A percentile compares a stretch with the other conserved stretches of the same genome.
Conservation (phyloP, 345 rosid genomes). For the Iberis pinnata region DNA sequence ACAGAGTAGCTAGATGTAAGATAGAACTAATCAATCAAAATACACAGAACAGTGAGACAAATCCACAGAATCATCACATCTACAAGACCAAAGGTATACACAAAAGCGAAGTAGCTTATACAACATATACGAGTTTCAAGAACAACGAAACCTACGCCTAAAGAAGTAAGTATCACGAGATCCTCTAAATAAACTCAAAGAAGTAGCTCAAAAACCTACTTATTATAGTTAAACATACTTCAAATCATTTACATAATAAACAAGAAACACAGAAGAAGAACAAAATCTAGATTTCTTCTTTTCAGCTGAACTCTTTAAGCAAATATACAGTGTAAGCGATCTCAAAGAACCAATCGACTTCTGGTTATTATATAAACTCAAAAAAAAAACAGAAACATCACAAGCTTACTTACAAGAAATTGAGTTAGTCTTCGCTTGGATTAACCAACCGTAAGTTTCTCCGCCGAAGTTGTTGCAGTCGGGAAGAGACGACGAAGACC, state of each 20-base stretch:
- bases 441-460: slow-evolving; percentile 6
- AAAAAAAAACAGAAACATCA: neutral
- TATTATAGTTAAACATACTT: neutral
- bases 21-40: slow-evolving; percentile 7
- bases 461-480: slow-evolving; percentile 11
- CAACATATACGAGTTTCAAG: neutral
- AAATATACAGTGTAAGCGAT: slow-evolving; percentile 1
- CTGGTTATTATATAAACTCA: neutral
- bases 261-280: neutral
- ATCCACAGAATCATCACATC: neutral
- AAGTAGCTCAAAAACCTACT: slow-evolving; percentile 9
- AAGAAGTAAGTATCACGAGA: neutral
- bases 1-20: neutral
- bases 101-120: neutral
- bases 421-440: slow-evolving; percentile 20
- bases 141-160: neutral
- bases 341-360: slow-evolving; percentile 15
- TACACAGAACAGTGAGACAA: neutral
- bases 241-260: neutral
- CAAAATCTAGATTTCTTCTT: neutral
- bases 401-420: slow-evolving; percentile 10
- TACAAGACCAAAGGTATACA: neutral
- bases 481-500: slow-evolving; percentile 4
- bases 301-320: neutral
- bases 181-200: neutral